Conservation (phyloP, 306 rosid genomes). For the Argentina anserina region DNA sequence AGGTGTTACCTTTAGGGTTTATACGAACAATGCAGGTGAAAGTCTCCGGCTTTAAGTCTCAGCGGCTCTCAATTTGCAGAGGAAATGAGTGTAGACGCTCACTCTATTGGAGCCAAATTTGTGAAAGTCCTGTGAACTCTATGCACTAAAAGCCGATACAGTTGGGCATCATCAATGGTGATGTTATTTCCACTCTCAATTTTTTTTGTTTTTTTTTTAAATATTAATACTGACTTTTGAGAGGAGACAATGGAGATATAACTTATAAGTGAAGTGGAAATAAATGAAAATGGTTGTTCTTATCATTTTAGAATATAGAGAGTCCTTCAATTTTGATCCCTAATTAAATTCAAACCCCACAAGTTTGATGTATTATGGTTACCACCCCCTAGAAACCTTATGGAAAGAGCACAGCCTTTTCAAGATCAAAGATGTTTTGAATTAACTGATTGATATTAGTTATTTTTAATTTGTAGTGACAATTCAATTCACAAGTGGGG, state of each 20-base stretch:
- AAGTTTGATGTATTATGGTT: background rate
- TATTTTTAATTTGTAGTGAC: rapidly evolving
- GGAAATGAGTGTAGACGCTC: background rate
- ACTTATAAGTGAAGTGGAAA: background rate
- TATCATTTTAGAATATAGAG: background rate
- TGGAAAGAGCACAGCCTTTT: too few species aligned
- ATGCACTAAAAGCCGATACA: background rate
- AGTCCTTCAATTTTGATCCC: background rate
- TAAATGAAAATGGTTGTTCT: background rate
- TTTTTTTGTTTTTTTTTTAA: background rate
- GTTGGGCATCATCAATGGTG: background rate
- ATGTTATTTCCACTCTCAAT: background rate
- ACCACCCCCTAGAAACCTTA: too few species aligned
- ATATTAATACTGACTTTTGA: background rate
- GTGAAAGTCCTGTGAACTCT: background rate
- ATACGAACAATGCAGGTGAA: slow-evolving; percentile 2
- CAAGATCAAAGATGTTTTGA: too few species aligned
- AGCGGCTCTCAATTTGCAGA: background rate
- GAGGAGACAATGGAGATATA: too few species aligned
- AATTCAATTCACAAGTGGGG: background rate
- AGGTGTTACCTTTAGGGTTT: slow-evolving; percentile 1
- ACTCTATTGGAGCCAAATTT: background rate
- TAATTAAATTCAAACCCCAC: background rate
- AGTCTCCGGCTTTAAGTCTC: background rate
- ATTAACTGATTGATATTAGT: too few species aligned